phyloP scores from a whole-genome alignment of 2,329 filamentous ascomycete species.

The Fusarium udum region DNA sequence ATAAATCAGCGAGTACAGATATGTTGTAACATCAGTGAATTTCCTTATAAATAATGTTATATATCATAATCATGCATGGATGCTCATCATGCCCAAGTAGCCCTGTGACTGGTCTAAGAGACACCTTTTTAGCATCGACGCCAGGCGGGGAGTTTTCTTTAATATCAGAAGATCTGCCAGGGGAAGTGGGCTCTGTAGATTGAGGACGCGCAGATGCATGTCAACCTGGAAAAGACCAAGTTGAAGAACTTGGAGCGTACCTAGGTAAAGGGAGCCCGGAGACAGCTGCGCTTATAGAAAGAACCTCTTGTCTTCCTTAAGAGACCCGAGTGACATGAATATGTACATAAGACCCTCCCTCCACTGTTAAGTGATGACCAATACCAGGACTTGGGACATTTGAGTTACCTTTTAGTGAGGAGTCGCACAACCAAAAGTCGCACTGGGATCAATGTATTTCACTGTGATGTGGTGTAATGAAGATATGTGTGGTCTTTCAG shows the following conservation, averaged over 20 bases:
- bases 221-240: slow-evolving; percentile 13
- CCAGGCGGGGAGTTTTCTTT: slow-evolving; percentile 10
- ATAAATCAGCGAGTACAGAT: background rate
- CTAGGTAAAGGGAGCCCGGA: background rate
- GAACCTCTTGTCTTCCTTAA: background rate
- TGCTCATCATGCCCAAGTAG: background rate
- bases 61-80: background rate
- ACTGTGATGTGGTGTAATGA: background rate
- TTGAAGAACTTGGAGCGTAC: background rate
- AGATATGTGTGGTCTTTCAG: background rate
- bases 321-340: background rate
- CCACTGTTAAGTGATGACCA: background rate
- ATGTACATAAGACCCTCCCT: background rate
- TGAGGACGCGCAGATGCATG: slow-evolving; percentile 25
- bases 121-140: background rate
- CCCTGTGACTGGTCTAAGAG: slow-evolving; percentile 10
- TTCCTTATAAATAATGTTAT: background rate
- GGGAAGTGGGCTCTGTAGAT: slow-evolving; percentile 34
- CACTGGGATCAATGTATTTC: background rate
- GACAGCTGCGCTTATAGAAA: background rate
- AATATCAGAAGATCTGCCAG: slow-evolving; percentile 25
- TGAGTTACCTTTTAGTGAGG: background rate
- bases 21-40: background rate
- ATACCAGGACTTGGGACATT: background rate
- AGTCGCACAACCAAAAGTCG: background rate